phyloP scores from a whole-genome alignment of 2,329 filamentous ascomycete genomes.

The Zymoseptoria tritici region DNA sequence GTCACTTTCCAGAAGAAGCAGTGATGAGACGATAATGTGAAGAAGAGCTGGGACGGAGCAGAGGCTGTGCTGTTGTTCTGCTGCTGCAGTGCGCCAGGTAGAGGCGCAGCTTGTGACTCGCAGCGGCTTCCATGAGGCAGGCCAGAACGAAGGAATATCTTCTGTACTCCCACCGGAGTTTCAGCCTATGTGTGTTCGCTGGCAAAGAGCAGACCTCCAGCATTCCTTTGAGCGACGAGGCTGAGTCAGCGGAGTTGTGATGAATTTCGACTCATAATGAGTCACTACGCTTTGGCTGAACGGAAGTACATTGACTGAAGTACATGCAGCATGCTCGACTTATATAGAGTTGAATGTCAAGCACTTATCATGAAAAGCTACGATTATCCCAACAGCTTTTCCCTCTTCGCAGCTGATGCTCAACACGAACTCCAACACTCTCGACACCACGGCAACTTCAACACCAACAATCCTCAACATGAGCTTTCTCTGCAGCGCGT shows the following conservation, averaged over 20 bases:
- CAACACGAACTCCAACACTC: not conserved
- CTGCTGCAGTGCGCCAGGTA: not conserved
- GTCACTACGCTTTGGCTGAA: not conserved
- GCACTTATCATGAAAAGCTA: not conserved
- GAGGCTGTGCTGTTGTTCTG: not conserved
- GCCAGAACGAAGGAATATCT: not conserved
- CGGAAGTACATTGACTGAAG: not conserved
- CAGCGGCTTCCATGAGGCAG: not conserved
- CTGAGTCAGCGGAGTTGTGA: not conserved
- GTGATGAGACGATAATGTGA: not conserved
- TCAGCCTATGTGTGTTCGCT: not conserved
- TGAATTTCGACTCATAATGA: not conserved
- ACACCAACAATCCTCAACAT: not conserved
- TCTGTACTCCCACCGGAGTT: not conserved
- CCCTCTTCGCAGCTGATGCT: not conserved
- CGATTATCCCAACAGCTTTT: not conserved
- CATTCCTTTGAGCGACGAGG: not conserved
- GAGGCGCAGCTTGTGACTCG: not conserved
- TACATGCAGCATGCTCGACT: not conserved
- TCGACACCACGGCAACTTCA: not conserved
- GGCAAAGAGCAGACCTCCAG: not conserved
- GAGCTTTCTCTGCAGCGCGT: slow-evolving; percentile 9
- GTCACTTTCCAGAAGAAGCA: slow-evolving; percentile 93
- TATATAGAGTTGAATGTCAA: not conserved
- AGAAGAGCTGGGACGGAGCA: not conserved